Evolutionary conservation across 768 basidiomycete species (phyloP).

Genomic region (Boletus fagicola): DNA sequence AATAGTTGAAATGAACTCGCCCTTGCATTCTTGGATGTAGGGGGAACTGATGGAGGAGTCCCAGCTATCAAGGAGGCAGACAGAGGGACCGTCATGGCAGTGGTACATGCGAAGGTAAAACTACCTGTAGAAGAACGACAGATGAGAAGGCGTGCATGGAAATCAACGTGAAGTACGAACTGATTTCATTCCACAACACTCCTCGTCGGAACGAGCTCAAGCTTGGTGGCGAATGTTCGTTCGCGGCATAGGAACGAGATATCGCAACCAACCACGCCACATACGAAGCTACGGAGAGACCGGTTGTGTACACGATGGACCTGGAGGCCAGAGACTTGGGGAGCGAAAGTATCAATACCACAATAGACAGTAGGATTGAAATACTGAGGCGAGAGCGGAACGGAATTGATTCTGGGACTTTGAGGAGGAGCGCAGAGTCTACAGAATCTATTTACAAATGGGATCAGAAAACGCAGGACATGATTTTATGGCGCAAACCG

Average conservation of each 20-base stretch:
- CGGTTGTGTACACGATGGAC: constrained; percentile 53
- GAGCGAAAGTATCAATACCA: constrained; percentile 51
- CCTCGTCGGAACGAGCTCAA: constrained; percentile 43
- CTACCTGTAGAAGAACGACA: constrained; percentile 40
- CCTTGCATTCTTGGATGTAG: constrained; percentile 41
- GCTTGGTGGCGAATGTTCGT: constrained; percentile 37
- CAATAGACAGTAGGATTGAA: constrained; percentile 41
- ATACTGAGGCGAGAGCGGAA: constrained; percentile 40
- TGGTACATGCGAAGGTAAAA: constrained; percentile 62
- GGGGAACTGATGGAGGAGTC: constrained; percentile 2
- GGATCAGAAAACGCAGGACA: constrained; percentile 10
- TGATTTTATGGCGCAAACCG: constrained; percentile 27
- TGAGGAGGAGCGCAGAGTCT: constrained; percentile 48
- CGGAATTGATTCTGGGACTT: constrained; percentile 36
- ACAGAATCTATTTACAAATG: constrained; percentile 46
- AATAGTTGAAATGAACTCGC: constrained; percentile 59
- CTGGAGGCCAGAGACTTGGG: constrained; percentile 55
- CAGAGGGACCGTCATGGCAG: constrained; percentile 61
- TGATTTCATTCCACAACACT: constrained; percentile 60
- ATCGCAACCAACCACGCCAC: constrained; percentile 57
- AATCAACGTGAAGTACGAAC: constrained; percentile 39
- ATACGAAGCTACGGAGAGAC: constrained; percentile 59
- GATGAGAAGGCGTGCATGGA: constrained; percentile 3
- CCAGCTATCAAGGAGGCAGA: constrained; percentile 57
- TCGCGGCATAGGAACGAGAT: constrained; percentile 50